A percentile compares a stretch with the other conserved stretches of the same genome.
Evolutionary conservation across 2,329 filamentous ascomycete genomes (phyloP).

Genomic region (Paracamarosporium sp.): DNA sequence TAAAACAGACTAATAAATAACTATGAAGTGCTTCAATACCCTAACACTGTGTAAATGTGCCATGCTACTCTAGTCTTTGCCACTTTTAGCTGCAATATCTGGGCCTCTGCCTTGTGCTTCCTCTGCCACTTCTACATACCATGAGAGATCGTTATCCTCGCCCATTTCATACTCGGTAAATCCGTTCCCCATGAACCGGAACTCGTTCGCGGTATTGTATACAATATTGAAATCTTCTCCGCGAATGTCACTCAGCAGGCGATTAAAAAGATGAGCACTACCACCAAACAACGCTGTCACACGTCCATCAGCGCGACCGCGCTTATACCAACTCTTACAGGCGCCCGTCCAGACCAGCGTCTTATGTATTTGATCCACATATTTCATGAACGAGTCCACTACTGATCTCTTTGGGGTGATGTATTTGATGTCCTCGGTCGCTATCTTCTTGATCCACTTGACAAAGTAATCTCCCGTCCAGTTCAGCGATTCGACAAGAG

Average conservation of each 20-base stretch:
- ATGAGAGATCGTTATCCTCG: constrained; percentile 11
- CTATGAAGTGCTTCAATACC: too few species aligned
- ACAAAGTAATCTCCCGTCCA: background rate
- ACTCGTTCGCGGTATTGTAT: constrained; percentile 11
- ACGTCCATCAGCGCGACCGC: constrained; percentile 6
- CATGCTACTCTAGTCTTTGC: too few species aligned
- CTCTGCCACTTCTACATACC: too few species aligned
- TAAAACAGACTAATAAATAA: too few species aligned
- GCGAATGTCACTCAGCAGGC: constrained; percentile 2
- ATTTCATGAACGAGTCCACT: constrained; percentile 11
- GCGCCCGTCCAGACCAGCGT: constrained; percentile 10
- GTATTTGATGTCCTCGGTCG: constrained; percentile 13
- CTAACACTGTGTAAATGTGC: too few species aligned
- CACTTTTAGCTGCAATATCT: too few species aligned
- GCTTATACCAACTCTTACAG: constrained; percentile 21
- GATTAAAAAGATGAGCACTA: constrained; percentile 5
- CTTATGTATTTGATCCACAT: constrained; percentile 14
- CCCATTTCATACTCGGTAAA: constrained; percentile 5
- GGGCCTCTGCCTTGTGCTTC: too few species aligned
- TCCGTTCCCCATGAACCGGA: constrained; percentile 15
- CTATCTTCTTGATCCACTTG: constrained; percentile 8
- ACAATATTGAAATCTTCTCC: constrained; percentile 9
- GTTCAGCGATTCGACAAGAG: constrained; percentile 2
- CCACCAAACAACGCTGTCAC: constrained; percentile 13
- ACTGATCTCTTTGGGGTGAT: background rate